Evolutionary conservation across 176 grass and related monocot species (phyloP).

Genomic region (Alloteropsis semialata): DNA sequence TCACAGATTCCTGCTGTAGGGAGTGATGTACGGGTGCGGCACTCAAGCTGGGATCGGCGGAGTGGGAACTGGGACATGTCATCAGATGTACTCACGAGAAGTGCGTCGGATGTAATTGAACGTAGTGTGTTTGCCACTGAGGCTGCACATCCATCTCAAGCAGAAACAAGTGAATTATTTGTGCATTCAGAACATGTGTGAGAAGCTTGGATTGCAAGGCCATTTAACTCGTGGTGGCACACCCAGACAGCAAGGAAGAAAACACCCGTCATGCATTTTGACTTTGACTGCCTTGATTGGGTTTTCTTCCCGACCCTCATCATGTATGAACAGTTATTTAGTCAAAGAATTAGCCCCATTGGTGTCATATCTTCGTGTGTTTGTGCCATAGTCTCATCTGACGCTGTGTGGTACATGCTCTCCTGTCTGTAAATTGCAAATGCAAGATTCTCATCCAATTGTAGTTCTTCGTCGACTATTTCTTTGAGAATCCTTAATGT

Average conservation of each 20-base stretch:
- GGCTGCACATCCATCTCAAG: slow-evolving; percentile 25
- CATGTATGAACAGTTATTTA: slow-evolving; percentile 25
- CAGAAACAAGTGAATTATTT: slow-evolving; percentile 22
- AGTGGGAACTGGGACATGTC: slow-evolving; percentile 70
- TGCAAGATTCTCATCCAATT: slow-evolving; percentile 36
- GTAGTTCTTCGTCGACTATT: slow-evolving; percentile 13
- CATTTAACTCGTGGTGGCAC: slow-evolving; percentile 8
- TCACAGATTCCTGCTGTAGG: slow-evolving; percentile 38
- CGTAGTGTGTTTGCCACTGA: slow-evolving; percentile 27
- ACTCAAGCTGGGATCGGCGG: slow-evolving; percentile 53
- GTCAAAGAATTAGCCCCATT: background rate
- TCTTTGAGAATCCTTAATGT: background rate
- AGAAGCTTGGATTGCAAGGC: slow-evolving; percentile 6
- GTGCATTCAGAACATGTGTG: slow-evolving; percentile 15
- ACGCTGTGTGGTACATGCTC: background rate
- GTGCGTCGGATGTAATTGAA: slow-evolving; percentile 48
- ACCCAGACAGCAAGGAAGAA: slow-evolving; percentile 24
- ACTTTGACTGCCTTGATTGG: slow-evolving; percentile 34
- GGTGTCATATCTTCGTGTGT: background rate
- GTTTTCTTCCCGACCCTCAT: background rate
- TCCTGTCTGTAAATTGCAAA: slow-evolving; percentile 50
- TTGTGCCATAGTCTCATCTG: slow-evolving; percentile 15
- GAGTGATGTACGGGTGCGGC: slow-evolving; percentile 40
- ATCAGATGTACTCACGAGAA: slow-evolving; percentile 46
- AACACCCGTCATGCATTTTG: slow-evolving; percentile 29